A percentile compares a stretch with the other conserved stretches of the same genome.
These are phyloP conservation scores for Solanum etuberosum DNA, from an alignment of 257 asterid genomes.

Conservation along the genomic window DNA sequence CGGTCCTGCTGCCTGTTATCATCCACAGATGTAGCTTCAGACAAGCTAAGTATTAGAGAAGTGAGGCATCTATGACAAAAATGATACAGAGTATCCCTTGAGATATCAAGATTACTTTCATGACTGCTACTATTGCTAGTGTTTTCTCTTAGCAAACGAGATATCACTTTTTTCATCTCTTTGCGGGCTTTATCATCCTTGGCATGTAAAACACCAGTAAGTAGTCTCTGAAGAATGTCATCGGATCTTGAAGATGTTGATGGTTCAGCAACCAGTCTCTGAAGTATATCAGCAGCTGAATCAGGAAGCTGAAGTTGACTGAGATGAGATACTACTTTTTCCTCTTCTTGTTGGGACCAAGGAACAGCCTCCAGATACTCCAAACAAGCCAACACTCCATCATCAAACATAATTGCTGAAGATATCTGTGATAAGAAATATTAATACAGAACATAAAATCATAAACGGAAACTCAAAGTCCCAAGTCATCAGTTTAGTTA, in stretches of 20 bases:
- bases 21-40: constrained; percentile 56
- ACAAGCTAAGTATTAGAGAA: constrained; percentile 54
- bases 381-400: constrained; percentile 62
- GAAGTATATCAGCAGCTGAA: constrained; percentile 44
- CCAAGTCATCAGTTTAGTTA: neutral
- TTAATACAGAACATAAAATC: neutral
- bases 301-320: constrained; percentile 44
- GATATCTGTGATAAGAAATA: constrained; percentile 36
- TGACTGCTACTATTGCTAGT: neutral
- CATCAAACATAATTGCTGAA: constrained; percentile 69
- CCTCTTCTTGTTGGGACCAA: constrained; percentile 85
- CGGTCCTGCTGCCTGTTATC: constrained; percentile 48
- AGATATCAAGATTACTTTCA: constrained; percentile 27
- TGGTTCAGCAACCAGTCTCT: constrained; percentile 57
- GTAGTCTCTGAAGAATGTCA: constrained; percentile 51
- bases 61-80: constrained; percentile 74
- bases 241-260: constrained; percentile 56
- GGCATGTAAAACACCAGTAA: constrained; percentile 60
- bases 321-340: constrained; percentile 41
- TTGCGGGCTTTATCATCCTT: constrained; percentile 72
- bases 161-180: constrained; percentile 60
- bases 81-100: constrained; percentile 53
- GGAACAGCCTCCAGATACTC: constrained; percentile 81
- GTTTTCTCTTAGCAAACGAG: constrained; percentile 50
- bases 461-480: neutral